These are phyloP conservation scores for Usnea hakonensis DNA, from an alignment of 495 filamentous ascomycete species.

Conservation along the genomic window DNA sequence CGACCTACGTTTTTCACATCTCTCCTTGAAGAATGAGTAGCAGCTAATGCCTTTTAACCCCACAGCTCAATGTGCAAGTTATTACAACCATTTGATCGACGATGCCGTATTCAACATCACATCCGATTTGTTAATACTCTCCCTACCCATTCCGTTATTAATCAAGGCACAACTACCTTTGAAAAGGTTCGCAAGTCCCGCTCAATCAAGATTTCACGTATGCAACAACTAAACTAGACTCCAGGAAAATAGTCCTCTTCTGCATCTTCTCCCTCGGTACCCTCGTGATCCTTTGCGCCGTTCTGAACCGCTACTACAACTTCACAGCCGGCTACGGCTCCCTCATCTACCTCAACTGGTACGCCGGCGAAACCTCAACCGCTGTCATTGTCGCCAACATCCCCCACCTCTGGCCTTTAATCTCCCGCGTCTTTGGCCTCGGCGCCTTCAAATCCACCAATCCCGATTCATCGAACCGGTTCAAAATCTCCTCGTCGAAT, in stretches of 20 bases:
- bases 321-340: slow-evolving; percentile 48
- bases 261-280: slow-evolving; percentile 47
- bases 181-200: slow-evolving; percentile 4
- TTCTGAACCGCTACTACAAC: slow-evolving; percentile 60
- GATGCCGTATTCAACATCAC: slow-evolving; percentile 61
- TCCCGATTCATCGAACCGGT: slow-evolving; percentile 7
- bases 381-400: slow-evolving; percentile 58
- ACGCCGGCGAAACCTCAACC: slow-evolving; percentile 55
- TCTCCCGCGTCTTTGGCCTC: slow-evolving; percentile 47
- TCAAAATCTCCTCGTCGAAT: background rate
- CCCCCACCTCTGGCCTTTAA: slow-evolving; percentile 53
- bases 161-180: slow-evolving; percentile 45
- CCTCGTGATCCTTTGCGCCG: slow-evolving; percentile 55
- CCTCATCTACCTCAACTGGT: slow-evolving; percentile 57
- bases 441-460: slow-evolving; percentile 33
- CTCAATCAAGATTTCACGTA: background rate
- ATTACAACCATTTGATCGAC: slow-evolving; percentile 51
- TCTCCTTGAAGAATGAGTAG: background rate
- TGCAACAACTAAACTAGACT: slow-evolving; percentile 11
- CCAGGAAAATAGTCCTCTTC: slow-evolving; percentile 46
- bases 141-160: slow-evolving; percentile 52
- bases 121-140: slow-evolving; percentile 55
- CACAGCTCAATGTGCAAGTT: slow-evolving; percentile 28
- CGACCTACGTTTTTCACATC: background rate
- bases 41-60: slow-evolving; percentile 5